phyloP scores from a whole-genome alignment of 192 early-diverging fungal species.

The Spizellomyces sp. region DNA sequence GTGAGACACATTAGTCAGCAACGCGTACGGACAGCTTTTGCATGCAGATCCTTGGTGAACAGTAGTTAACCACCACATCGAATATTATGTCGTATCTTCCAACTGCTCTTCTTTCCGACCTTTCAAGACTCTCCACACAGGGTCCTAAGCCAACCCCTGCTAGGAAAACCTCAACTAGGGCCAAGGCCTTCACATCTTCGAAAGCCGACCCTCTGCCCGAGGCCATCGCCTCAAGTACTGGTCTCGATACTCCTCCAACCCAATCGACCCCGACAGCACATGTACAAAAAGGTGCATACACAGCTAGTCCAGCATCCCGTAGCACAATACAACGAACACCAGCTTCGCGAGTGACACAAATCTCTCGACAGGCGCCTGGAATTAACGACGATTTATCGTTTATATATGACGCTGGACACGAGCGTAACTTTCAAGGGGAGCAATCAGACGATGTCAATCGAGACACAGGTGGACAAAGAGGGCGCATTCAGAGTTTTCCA shows the following conservation, averaged over 20 bases:
- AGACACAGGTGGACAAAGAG: background rate
- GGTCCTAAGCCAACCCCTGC: conserved; percentile 14
- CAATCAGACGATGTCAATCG: too few species aligned
- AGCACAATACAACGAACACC: background rate
- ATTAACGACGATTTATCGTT: conserved; percentile 40
- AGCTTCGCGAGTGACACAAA: background rate
- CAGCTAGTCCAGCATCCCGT: conserved; percentile 1
- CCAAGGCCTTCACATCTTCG: conserved; percentile 16
- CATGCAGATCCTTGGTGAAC: too few species aligned
- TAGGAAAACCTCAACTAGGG: conserved; percentile 7
- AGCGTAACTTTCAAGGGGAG: background rate
- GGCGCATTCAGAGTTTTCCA: background rate
- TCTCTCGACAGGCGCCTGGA: background rate
- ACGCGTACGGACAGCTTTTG: too few species aligned
- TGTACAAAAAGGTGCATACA: background rate
- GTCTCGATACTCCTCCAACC: background rate
- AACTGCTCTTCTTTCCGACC: conserved; percentile 25
- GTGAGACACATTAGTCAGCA: too few species aligned
- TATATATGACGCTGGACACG: conserved; percentile 38
- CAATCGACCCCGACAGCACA: background rate
- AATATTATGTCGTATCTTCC: conserved; percentile 27
- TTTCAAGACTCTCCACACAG: conserved; percentile 21
- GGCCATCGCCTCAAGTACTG: background rate
- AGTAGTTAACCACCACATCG: too few species aligned
- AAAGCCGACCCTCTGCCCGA: conserved; percentile 8